These are phyloP conservation scores for Apiotrichum veenhuisii DNA, from an alignment of 1,284 basidiomycete genomes.

Conservation along the genomic window DNA sequence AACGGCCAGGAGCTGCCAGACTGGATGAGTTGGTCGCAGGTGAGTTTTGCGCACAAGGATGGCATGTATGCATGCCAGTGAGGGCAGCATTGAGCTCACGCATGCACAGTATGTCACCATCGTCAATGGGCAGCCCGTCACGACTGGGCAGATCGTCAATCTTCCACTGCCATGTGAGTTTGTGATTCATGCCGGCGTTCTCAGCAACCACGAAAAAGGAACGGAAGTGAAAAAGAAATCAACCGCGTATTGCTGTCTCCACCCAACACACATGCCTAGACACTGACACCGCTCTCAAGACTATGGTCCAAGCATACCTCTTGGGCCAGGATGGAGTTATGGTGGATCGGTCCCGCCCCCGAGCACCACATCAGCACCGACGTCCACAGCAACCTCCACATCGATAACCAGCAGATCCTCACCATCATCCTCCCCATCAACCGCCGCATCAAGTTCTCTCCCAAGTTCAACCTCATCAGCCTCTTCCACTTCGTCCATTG, in stretches of 20 bases:
- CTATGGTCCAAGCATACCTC: conserved; percentile 28
- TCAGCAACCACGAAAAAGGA: conserved; percentile 2
- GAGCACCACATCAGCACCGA: not conserved
- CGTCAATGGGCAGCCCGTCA: conserved; percentile 17
- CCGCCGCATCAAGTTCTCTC: not conserved
- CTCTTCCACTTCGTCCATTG: no score
- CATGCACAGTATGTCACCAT: conserved; percentile 21
- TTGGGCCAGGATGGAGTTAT: conserved; percentile 24
- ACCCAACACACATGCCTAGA: not conserved
- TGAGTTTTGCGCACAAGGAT: conserved; percentile 6
- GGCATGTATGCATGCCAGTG: no score
- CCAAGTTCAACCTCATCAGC: not conserved
- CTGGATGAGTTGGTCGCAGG: conserved; percentile 27
- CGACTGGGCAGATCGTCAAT: conserved; percentile 24
- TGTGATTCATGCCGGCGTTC: no score
- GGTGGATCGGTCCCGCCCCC: conserved; percentile 22
- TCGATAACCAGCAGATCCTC: not conserved
- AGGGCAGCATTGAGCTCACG: no score
- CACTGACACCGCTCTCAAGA: conserved; percentile 11
- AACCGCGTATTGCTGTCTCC: not conserved
- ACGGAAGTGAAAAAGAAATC: conserved; percentile 10
- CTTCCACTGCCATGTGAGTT: conserved; percentile 31
- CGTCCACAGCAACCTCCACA: not conserved
- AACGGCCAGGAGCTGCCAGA: conserved; percentile 28
- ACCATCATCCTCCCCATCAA: not conserved